A percentile compares a stretch with the other conserved stretches of the same genome.
Conservation (phyloP, 2,329 filamentous ascomycete species). For the Calonectria hongkongensis region DNA sequence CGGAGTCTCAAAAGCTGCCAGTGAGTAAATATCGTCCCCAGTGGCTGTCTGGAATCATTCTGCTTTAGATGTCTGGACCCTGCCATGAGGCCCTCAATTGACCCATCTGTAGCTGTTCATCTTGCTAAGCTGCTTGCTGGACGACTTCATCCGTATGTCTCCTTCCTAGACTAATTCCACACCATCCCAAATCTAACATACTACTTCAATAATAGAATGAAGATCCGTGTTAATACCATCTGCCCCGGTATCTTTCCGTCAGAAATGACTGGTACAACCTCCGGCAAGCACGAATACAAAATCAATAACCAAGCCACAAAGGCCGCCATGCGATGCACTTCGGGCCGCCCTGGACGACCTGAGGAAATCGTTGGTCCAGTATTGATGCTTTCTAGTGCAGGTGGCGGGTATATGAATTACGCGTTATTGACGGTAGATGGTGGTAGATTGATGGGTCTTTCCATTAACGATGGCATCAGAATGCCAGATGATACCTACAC, state of each 20-base stretch:
- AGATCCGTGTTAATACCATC: constrained; percentile 14
- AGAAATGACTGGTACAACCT: constrained; percentile 6
- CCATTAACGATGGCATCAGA: constrained; percentile 9
- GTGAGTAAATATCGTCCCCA: background rate
- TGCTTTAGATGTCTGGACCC: background rate
- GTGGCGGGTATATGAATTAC: constrained; percentile 17
- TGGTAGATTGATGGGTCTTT: constrained; percentile 10
- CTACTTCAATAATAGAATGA: background rate
- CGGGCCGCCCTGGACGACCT: background rate
- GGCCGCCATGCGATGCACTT: constrained; percentile 12
- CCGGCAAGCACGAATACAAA: constrained; percentile 13
- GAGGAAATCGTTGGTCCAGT: constrained; percentile 17
- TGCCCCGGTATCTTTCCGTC: constrained; percentile 14
- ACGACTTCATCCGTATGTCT: constrained; percentile 13
- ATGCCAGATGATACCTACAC: constrained; percentile 16
- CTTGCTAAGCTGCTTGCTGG: constrained; percentile 8
- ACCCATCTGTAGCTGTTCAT: constrained; percentile 1
- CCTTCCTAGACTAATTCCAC: no score
- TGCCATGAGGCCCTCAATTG: background rate
- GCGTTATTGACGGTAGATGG: constrained; percentile 8
- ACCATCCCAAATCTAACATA: background rate
- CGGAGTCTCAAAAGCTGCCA: constrained; percentile 4
- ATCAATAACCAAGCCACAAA: constrained; percentile 16
- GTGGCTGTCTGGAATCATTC: no score
- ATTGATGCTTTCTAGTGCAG: constrained; percentile 4